Conservation (phyloP, 805 yeast genomes). For the Yamadazyma sp. region DNA sequence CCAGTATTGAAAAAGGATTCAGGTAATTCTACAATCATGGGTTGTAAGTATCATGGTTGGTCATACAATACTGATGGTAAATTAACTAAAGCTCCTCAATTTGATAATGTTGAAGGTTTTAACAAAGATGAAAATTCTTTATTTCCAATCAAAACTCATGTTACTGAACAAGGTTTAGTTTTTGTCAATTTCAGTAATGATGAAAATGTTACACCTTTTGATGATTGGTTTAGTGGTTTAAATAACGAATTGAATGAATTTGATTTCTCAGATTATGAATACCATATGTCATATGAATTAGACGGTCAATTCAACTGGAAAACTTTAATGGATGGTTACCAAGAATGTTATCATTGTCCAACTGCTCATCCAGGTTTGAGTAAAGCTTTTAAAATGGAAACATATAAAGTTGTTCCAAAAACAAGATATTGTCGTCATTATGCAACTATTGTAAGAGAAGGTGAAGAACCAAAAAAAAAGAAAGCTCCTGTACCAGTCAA, state of each 20-base stretch:
- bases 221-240: conserved; percentile 51
- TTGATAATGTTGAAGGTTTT: conserved; percentile 57
- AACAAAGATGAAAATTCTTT: conserved; percentile 53
- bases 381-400: conserved; percentile 57
- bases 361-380: conserved; percentile 63
- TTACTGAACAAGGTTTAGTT: conserved; percentile 54
- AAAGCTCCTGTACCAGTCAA: conserved; percentile 24
- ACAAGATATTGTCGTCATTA: conserved; percentile 59
- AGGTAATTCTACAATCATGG: conserved; percentile 56
- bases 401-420: conserved; percentile 63
- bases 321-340: conserved; percentile 65
- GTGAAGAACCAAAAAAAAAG: conserved; percentile 26
- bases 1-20: conserved; percentile 58
- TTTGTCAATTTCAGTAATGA: conserved; percentile 50
- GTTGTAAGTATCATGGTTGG: conserved; percentile 67
- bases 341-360: conserved; percentile 67
- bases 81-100: conserved; percentile 60
- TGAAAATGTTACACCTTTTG: conserved; percentile 43
- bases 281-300: conserved; percentile 61
- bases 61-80: conserved; percentile 59
- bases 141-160: conserved; percentile 52
- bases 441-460: conserved; percentile 48
- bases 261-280: conserved; percentile 59
- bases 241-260: conserved; percentile 52
- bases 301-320: conserved; percentile 67